phyloP scores from a whole-genome alignment of 495 filamentous ascomycete genomes.

The Corynascus novoguineensis region DNA sequence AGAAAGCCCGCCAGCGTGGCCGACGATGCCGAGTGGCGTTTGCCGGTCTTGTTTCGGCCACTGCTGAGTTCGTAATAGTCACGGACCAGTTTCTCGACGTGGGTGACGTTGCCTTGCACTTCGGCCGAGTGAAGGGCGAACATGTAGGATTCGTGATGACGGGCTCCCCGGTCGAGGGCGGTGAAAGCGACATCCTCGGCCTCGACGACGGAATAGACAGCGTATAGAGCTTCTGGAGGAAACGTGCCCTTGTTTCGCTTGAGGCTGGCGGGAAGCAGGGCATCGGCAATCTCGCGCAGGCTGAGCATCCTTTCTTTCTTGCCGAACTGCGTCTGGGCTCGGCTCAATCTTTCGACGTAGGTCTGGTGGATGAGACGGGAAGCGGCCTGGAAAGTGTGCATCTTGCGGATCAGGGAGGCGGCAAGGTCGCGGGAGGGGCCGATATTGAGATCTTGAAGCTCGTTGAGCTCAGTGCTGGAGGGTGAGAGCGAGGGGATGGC shows the following conservation, averaged over 20 bases:
- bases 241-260: constrained; percentile 43
- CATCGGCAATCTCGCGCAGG: constrained; percentile 58
- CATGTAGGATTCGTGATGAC: constrained; percentile 34
- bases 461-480: constrained; percentile 36
- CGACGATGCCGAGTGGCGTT: background rate
- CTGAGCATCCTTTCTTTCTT: constrained; percentile 50
- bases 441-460: constrained; percentile 42
- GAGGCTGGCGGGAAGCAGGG: constrained; percentile 41
- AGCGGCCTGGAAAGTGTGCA: constrained; percentile 47
- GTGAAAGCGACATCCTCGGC: constrained; percentile 50
- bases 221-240: constrained; percentile 54
- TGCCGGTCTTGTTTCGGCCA: background rate
- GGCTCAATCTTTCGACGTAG: constrained; percentile 49
- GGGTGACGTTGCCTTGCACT: constrained; percentile 20
- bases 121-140: constrained; percentile 36
- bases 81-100: constrained; percentile 31
- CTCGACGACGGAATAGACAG: constrained; percentile 59
- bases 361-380: constrained; percentile 48
- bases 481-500: constrained; percentile 47
- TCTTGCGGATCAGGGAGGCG: constrained; percentile 44
- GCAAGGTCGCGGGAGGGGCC: constrained; percentile 50
- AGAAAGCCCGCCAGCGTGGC: constrained; percentile 47
- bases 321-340: constrained; percentile 43
- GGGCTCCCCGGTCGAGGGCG: constrained; percentile 28
- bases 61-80: constrained; percentile 23